phyloP scores from a whole-genome alignment of 768 basidiomycete species.

The Calocera viscosa region DNA sequence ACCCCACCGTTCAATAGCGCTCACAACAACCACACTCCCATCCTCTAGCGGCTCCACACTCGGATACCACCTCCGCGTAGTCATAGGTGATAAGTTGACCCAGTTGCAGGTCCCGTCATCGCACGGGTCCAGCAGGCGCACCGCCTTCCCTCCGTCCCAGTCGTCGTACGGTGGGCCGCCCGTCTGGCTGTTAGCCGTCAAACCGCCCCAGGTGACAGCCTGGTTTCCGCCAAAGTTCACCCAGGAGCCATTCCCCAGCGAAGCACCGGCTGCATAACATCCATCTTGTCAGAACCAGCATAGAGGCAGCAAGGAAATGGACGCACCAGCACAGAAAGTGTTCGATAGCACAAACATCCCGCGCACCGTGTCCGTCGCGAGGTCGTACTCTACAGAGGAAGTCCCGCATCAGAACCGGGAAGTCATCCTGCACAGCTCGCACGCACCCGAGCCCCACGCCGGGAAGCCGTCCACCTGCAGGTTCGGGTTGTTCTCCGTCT shows the following conservation, averaged over 20 bases:
- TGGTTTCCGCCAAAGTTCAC: slow-evolving; percentile 55
- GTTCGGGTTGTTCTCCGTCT: slow-evolving; percentile 59
- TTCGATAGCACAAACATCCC: slow-evolving; percentile 65
- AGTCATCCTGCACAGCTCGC: not conserved
- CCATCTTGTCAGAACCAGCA: slow-evolving; percentile 14
- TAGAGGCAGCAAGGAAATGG: slow-evolving; percentile 22
- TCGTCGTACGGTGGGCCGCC: slow-evolving; percentile 42
- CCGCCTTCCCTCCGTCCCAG: slow-evolving; percentile 65
- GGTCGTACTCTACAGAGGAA: slow-evolving; percentile 34
- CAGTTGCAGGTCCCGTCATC: slow-evolving; percentile 15
- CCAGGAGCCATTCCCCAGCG: slow-evolving; percentile 35
- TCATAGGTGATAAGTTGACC: slow-evolving; percentile 10
- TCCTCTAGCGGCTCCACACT: slow-evolving; percentile 40
- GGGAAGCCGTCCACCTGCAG: slow-evolving; percentile 54
- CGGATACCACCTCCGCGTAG: slow-evolving; percentile 30
- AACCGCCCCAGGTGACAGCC: slow-evolving; percentile 41
- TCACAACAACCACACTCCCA: slow-evolving; percentile 61
- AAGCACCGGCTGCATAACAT: slow-evolving; percentile 25
- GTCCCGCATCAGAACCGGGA: not conserved
- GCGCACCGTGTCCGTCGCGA: slow-evolving; percentile 42
- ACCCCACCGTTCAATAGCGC: not conserved
- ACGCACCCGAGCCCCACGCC: slow-evolving; percentile 61
- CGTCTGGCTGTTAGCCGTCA: not conserved
- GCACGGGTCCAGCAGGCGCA: slow-evolving; percentile 63
- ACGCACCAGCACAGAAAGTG: slow-evolving; percentile 67